Evolutionary conservation across 2,329 filamentous ascomycete genomes (phyloP).

Genomic region (Cryphonectria carpinicola): DNA sequence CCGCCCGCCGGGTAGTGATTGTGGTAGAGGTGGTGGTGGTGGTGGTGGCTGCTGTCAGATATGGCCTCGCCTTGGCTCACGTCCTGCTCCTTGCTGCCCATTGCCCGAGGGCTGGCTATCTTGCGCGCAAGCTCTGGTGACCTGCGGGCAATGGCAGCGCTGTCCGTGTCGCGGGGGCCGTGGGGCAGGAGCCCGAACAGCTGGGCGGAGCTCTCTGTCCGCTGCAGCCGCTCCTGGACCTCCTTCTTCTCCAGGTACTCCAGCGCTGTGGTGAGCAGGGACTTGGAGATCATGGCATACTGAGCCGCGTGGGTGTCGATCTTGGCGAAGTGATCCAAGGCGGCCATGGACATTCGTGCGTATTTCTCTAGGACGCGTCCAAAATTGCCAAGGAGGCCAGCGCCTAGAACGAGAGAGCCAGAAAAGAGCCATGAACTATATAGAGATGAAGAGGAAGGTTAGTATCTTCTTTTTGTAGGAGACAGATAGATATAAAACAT

Average conservation of each 20-base stretch:
- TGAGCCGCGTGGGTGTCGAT: slow-evolving; percentile 55
- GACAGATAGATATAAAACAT: not conserved
- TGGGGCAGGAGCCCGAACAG: slow-evolving; percentile 54
- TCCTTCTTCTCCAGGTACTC: slow-evolving; percentile 54
- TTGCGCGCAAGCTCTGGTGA: slow-evolving; percentile 18
- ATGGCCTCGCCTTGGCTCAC: not conserved
- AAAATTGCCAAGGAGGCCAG: slow-evolving; percentile 56
- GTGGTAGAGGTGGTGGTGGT: not conserved
- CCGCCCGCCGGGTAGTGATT: slow-evolving; percentile 4
- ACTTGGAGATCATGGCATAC: slow-evolving; percentile 58
- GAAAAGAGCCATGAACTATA: slow-evolving; percentile 58
- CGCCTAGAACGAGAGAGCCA: slow-evolving; percentile 54
- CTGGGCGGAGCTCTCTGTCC: slow-evolving; percentile 55
- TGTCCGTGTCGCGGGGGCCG: slow-evolving; percentile 22
- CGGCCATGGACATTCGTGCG: slow-evolving; percentile 50
- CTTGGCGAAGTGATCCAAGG: slow-evolving; percentile 53
- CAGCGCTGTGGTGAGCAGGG: slow-evolving; percentile 50
- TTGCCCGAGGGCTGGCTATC: slow-evolving; percentile 1
- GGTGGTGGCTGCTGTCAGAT: not conserved
- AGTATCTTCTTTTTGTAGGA: not conserved
- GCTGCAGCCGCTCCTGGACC: slow-evolving; percentile 48
- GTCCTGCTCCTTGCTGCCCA: not conserved
- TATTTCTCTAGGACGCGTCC: slow-evolving; percentile 57
- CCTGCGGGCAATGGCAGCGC: not conserved
- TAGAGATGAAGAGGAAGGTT: slow-evolving; percentile 30